Evolutionary conservation across 306 rosid genomes (phyloP).

Genomic region (Trichosanthes cucumerina): DNA sequence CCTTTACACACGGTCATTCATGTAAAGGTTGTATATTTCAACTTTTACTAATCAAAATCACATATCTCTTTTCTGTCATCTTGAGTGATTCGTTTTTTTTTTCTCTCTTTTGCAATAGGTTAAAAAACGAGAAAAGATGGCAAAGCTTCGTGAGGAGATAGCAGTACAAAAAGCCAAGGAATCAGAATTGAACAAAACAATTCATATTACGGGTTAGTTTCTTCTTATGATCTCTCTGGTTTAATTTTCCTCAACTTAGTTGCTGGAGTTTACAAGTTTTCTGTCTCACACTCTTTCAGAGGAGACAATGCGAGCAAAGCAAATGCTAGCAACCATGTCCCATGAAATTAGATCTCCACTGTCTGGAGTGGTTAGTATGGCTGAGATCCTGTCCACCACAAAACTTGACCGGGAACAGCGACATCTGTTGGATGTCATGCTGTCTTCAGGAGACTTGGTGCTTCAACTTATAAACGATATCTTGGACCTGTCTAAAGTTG

Average conservation of each 20-base stretch:
- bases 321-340: conserved; percentile 96
- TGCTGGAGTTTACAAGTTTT: conserved; percentile 12
- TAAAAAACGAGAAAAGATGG: conserved; percentile 89
- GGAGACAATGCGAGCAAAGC: conserved; percentile 98
- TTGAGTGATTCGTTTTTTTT: conserved; percentile 5
- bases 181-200: conserved; percentile 82
- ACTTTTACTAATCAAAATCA: background rate
- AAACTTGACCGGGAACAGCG: conserved; percentile 72
- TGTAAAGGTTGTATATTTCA: background rate
- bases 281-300: conserved; percentile 24
- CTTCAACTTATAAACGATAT: conserved; percentile 93
- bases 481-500: conserved; percentile 95
- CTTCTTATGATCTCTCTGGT: conserved; percentile 1
- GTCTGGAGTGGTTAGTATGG: conserved; percentile 91
- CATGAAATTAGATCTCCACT: conserved; percentile 93
- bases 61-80: background rate
- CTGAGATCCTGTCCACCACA: conserved; percentile 78
- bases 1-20: background rate
- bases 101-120: conserved; percentile 32
- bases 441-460: conserved; percentile 90
- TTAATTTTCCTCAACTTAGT: conserved; percentile 6
- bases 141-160: conserved; percentile 71
- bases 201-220: conserved; percentile 77
- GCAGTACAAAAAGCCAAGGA: conserved; percentile 95
- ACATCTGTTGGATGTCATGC: conserved; percentile 75